Evolutionary conservation across 441 rosid species (phyloP), one percentile per base, ranked within the genome.

Genomic region (Monsonia emarginata): DNA sequence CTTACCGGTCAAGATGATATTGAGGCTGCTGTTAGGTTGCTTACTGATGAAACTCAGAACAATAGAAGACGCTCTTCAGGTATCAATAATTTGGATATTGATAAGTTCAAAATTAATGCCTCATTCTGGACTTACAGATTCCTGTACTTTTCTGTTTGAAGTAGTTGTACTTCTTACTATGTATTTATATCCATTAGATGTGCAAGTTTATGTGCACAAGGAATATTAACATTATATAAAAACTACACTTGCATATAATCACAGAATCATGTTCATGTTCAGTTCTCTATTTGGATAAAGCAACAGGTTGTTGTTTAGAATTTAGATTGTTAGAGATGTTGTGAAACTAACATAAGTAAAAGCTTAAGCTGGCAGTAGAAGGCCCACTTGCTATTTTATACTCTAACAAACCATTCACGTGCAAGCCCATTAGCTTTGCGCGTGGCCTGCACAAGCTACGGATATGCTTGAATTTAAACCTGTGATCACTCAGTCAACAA

Each of bases 1-100:
- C 95, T 91, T 30, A 94, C 98, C 16, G 98, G 98, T 80, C 95
- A 94, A 80, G 98, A 94, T 73, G 98, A 91, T 75, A 94, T 94
- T 65, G 91, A 89, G 67, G 78, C 87, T 70, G 86, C 92, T 66
- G 78, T 80, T 66, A 81, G 75, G 80, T 65, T 89, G 75, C 85
- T 94, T 34, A 78, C 81, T 40, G 96, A 94, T 68, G 96, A 88
- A 84, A 76, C 86, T 77, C 91, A 76, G 71, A 75, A 74, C 73
- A 75, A 64, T 66, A 78, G 83, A 75, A 86, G 83, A 72, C 84
- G 68, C 10, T 85, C 91, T 64, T 74, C 87, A 74, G 97, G 98
- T 88, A 83, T 28, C 36, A 52, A 60, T 65, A 24, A 64, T 61
- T 27, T 31, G 28, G 40, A 60, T 56, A 56, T 56, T 56, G 2